Percentiles rank a stretch among this genome's conserved stretches.
Conservation (phyloP, 176 grass and related monocot species). For the Bonia amplexicaulis region DNA sequence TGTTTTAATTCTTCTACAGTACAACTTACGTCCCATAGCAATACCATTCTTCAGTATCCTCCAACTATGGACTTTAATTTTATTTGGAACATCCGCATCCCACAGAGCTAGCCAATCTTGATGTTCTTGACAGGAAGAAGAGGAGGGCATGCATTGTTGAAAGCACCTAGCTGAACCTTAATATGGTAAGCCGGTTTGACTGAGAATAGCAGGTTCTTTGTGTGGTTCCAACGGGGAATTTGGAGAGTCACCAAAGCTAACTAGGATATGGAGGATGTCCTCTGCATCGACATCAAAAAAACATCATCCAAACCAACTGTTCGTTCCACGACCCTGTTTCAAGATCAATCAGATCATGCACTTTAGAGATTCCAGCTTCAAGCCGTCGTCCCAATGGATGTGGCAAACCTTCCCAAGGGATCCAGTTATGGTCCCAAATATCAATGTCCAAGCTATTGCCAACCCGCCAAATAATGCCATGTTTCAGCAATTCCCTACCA, state of each 20-base stretch:
- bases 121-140: no score
- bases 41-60: no score
- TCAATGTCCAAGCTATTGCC: not conserved
- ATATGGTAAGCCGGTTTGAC: not conserved
- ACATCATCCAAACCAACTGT: not conserved
- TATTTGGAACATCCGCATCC: no score
- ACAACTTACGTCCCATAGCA: no score
- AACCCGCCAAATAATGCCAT: not conserved
- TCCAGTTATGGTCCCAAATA: not conserved
- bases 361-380: no score
- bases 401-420: not conserved
- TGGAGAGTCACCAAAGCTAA: not conserved
- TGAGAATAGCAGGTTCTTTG: not conserved
- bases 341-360: no score
- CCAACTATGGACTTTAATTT: no score
- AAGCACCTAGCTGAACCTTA: not conserved
- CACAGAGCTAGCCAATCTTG: no score
- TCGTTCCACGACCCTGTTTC: not conserved
- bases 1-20: no score
- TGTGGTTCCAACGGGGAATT: not conserved
- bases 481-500: not conserved
- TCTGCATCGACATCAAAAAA: not conserved
- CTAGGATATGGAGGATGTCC: not conserved
- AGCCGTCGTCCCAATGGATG: not conserved
- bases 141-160: no score